Evolutionary conservation across 495 filamentous ascomycete genomes (phyloP).

Genomic region (Pseudotulostoma volvatum): DNA sequence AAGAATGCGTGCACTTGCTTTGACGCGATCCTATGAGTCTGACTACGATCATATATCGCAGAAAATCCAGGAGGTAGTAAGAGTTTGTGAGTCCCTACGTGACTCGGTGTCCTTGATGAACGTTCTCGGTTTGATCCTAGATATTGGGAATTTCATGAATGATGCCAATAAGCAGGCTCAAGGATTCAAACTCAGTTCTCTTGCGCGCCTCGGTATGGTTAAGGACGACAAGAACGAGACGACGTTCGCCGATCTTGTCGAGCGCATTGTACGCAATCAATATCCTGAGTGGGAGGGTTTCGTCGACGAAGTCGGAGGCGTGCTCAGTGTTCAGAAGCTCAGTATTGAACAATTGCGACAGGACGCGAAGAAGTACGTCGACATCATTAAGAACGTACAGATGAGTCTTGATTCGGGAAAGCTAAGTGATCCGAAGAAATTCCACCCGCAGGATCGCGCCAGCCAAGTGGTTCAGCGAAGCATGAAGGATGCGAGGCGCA

Average conservation of each 20-base stretch:
- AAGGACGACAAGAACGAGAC: slow-evolving; percentile 98
- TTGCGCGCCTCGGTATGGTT: slow-evolving; percentile 89
- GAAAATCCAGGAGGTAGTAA: slow-evolving; percentile 67
- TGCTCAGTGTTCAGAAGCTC: slow-evolving; percentile 73
- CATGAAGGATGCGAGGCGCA: slow-evolving; percentile 92
- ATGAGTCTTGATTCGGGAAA: slow-evolving; percentile 83
- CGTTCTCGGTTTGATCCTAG: slow-evolving; percentile 84
- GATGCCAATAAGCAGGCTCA: slow-evolving; percentile 95
- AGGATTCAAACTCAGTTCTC: slow-evolving; percentile 92
- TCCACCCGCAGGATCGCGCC: slow-evolving; percentile 93
- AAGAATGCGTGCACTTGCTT: slow-evolving; percentile 72
- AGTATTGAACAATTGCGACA: slow-evolving; percentile 81
- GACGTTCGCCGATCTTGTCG: slow-evolving; percentile 90
- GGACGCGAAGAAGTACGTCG: slow-evolving; percentile 88
- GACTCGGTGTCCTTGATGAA: slow-evolving; percentile 89
- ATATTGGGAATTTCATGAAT: slow-evolving; percentile 99
- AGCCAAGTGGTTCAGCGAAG: slow-evolving; percentile 76
- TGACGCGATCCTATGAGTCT: slow-evolving; percentile 70
- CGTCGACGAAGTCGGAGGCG: slow-evolving; percentile 66
- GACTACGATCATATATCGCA: slow-evolving; percentile 84
- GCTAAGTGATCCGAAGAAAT: slow-evolving; percentile 89
- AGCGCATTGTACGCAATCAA: slow-evolving; percentile 88
- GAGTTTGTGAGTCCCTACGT: slow-evolving; percentile 72
- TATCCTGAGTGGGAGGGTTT: slow-evolving; percentile 94
- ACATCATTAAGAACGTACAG: slow-evolving; percentile 88